These are phyloP conservation scores for Capsicum pubescens DNA, from an alignment of 257 asterid genomes.

Conservation along the genomic window DNA sequence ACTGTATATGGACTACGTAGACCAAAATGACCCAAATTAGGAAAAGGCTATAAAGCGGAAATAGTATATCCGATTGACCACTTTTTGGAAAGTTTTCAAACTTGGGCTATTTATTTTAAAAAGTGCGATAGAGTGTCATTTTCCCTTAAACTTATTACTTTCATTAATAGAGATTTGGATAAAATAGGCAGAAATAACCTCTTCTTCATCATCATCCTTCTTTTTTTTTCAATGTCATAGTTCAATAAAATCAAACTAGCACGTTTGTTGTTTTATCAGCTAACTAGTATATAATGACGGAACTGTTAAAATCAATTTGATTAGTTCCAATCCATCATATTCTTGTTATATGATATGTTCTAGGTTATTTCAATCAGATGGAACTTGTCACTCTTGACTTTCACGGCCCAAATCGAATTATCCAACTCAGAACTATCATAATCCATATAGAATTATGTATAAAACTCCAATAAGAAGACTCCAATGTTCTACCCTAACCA, in stretches of 20 bases:
- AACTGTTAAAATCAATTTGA: background rate
- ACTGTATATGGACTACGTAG: no score
- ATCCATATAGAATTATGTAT: background rate
- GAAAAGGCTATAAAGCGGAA: no score
- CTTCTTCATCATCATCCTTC: no score
- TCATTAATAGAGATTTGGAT: no score
- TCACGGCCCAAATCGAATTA: background rate
- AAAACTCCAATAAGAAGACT: background rate
- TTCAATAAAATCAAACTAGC: background rate
- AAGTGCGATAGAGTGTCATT: no score
- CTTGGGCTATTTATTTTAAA: no score
- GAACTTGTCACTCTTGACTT: background rate
- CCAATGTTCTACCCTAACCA: background rate
- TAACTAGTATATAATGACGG: background rate
- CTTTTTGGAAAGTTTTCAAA: no score
- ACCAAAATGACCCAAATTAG: no score
- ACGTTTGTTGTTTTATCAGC: background rate
- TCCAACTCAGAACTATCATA: background rate
- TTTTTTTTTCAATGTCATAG: background rate
- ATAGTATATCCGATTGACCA: no score
- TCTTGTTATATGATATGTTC: background rate
- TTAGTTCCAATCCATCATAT: background rate
- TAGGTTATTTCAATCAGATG: slow-evolving; percentile 13
- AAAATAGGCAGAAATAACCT: no score
- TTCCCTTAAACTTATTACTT: no score